A percentile compares a stretch with the other conserved stretches of the same genome.
Conservation (phyloP, 2,329 filamentous ascomycete genomes). For the Colletotrichum lindemuthianum region DNA sequence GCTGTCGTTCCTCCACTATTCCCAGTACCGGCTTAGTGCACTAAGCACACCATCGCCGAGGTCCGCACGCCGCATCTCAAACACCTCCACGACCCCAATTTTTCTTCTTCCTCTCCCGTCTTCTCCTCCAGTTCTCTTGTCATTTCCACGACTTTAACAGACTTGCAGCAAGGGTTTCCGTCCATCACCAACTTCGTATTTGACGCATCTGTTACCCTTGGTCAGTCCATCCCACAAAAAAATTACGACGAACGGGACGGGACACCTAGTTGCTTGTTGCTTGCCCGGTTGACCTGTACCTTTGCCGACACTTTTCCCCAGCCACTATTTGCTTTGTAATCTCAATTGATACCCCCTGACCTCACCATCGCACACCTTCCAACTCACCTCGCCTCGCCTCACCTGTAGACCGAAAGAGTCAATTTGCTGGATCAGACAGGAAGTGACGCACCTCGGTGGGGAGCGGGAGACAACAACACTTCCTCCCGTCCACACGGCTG, state of each 20-base stretch:
- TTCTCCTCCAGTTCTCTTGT: slow-evolving; percentile 1
- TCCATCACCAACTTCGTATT: neutral
- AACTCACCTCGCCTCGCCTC: neutral
- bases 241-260: no score
- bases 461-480: neutral
- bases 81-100: slow-evolving; percentile 23
- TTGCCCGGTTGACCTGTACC: neutral
- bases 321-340: slow-evolving; percentile 27
- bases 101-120: slow-evolving; percentile 7
- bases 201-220: neutral
- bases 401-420: neutral
- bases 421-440: neutral
- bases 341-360: slow-evolving; percentile 1
- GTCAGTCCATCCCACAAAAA: slow-evolving; percentile 15
- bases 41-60: slow-evolving; percentile 32
- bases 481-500: slow-evolving; percentile 18
- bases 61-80: slow-evolving; percentile 21
- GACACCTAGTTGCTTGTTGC: neutral
- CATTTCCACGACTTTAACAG: neutral
- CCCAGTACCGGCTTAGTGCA: slow-evolving; percentile 15
- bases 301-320: neutral
- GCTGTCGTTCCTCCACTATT: slow-evolving; percentile 7
- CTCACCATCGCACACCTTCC: neutral
- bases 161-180: slow-evolving; percentile 9
- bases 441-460: neutral